Conservation (phyloP, 345 rosid species). For the Euphorbia peplus region DNA sequence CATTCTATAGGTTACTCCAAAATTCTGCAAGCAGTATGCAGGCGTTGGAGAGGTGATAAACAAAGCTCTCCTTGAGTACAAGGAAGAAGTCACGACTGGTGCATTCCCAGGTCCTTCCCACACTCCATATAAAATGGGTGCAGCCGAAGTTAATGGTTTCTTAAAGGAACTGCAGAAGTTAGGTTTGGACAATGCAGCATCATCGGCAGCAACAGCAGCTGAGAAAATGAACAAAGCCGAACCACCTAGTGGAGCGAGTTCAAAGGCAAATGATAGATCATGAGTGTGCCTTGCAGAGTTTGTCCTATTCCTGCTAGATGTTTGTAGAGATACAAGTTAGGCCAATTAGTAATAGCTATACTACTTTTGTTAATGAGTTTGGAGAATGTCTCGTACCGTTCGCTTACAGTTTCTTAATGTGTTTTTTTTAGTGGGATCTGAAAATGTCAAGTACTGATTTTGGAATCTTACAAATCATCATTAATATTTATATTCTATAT, state of each 20-base stretch:
- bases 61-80: slow-evolving; percentile 70
- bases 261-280: neutral
- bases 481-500: too few relatives aligned
- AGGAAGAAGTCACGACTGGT: slow-evolving; percentile 65
- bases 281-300: too few relatives aligned
- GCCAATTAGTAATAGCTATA: neutral
- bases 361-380: too few relatives aligned
- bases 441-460: neutral
- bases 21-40: slow-evolving; percentile 84
- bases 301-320: neutral
- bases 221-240: slow-evolving; percentile 32
- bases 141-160: slow-evolving; percentile 56
- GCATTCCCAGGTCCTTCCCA: slow-evolving; percentile 71
- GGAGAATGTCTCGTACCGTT: too few relatives aligned
- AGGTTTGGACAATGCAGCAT: slow-evolving; percentile 70
- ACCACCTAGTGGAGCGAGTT: neutral
- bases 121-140: slow-evolving; percentile 68
- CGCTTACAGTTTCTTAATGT: neutral
- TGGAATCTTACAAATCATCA: too few relatives aligned
- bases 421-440: neutral
- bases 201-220: slow-evolving; percentile 59
- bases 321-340: neutral
- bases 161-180: slow-evolving; percentile 59
- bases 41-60: slow-evolving; percentile 71
- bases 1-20: slow-evolving; percentile 68